Evolutionary conservation across 1,284 basidiomycete genomes (phyloP).

Genomic region (Ustilago sp.): DNA sequence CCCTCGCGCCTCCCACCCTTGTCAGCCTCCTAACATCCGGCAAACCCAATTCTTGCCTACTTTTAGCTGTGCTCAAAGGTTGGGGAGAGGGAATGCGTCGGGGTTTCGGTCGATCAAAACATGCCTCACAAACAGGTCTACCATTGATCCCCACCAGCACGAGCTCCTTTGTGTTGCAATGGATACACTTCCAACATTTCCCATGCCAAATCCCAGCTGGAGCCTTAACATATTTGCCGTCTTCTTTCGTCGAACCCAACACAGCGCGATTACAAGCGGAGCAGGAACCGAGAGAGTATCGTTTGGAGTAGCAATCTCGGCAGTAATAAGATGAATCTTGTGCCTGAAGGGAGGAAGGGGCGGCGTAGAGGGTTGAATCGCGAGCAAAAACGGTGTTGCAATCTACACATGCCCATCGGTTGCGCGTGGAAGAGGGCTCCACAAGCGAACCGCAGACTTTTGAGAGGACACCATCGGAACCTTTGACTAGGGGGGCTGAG

Average conservation of each 20-base stretch:
- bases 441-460: slow-evolving; percentile 60
- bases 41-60: neutral
- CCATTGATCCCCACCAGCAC: slow-evolving; percentile 59
- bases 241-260: slow-evolving; percentile 58
- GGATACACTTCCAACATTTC: slow-evolving; percentile 53
- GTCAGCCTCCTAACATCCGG: slow-evolving; percentile 29
- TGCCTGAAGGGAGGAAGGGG: slow-evolving; percentile 24
- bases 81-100: neutral
- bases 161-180: slow-evolving; percentile 36
- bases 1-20: slow-evolving; percentile 13
- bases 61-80: neutral
- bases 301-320: slow-evolving; percentile 45
- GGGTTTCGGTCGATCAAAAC: slow-evolving; percentile 44
- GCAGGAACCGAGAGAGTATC: slow-evolving; percentile 54
- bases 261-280: slow-evolving; percentile 38
- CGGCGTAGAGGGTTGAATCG: slow-evolving; percentile 60
- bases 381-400: slow-evolving; percentile 54
- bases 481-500: slow-evolving; percentile 43
- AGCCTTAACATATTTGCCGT: slow-evolving; percentile 58
- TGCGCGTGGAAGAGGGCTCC: slow-evolving; percentile 47
- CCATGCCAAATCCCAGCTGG: slow-evolving; percentile 55
- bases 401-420: slow-evolving; percentile 54
- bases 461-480: slow-evolving; percentile 52
- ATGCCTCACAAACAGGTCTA: slow-evolving; percentile 50
- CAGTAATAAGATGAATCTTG: slow-evolving; percentile 48